Base-by-base conservation (phyloP, 2,329 filamentous ascomycete genomes). In the Colletotrichum endophyticum region DNA sequence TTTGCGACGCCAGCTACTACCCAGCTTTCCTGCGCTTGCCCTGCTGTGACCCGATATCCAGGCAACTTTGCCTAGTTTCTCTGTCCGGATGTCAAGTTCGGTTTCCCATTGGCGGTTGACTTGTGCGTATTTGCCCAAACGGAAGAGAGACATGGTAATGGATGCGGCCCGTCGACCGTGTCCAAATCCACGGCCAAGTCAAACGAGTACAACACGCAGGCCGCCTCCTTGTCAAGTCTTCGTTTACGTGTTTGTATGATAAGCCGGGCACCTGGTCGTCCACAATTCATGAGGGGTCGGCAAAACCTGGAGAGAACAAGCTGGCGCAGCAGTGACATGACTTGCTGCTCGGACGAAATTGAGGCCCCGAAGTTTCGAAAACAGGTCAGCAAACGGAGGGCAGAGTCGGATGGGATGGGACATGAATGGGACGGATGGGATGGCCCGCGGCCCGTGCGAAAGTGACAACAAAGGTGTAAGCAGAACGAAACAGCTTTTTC, bases 401-500 rank as follows among this genome's bases (percentile, higher is more conserved):
- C 25, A 59, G 53, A 30, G 30, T 63, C 27, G 64, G 56, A 70
- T 61, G 59, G 67, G 66, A 70, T 70, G 5, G 28, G 56, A 22
- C 44, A 28, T 34, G 13, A 34, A 61, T 63, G 66, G 57, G 32
- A 49, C 28, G 34, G 28, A 73, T 74, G 64, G 59, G 64, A 73
- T 73, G 70, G 49, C n/a, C 49, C 27, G 74, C 59, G 71, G 74
- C 66, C 74, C 74, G 74, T 76, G 74, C 74, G 70, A 61, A n/a
- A 66, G 57, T 66, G 64, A 53, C 66, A 74, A 73, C 49, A 76
- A 74, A 74, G 70, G 27, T 62, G 64, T 28, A 28, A 64, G 15
- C 15, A 66, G 32, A n/a, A 44, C 70, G 73, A 76, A 73, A 68
- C 70, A 44, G 44, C 32, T 63, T 76, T 32, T 22, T 59, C 25